Percentiles rank a stretch among this genome's conserved stretches.
phyloP scores from a whole-genome alignment of 2,329 filamentous ascomycete species.

The Venturia asperata region DNA sequence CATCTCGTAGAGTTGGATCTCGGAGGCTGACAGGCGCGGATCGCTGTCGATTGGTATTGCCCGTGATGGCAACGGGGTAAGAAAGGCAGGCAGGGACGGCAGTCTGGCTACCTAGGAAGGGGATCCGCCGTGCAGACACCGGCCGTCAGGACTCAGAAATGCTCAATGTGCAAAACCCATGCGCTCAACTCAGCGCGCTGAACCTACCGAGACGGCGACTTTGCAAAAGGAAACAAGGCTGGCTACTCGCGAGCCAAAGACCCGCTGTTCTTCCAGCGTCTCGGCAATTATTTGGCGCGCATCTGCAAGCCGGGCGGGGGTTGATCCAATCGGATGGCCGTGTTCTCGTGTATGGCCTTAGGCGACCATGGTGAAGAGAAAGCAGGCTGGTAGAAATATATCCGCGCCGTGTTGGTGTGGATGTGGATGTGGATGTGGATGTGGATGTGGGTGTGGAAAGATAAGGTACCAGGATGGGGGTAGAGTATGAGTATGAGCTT shows the following conservation, averaged over 20 bases:
- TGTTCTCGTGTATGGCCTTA: background rate
- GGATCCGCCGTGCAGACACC: background rate
- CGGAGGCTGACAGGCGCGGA: background rate
- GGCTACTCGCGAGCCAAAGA: background rate
- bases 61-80: background rate
- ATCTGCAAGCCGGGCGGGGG: background rate
- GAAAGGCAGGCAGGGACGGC: background rate
- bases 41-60: slow-evolving; percentile 8
- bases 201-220: slow-evolving; percentile 9
- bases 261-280: slow-evolving; percentile 1
- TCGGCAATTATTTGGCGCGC: slow-evolving; percentile 12
- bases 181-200: slow-evolving; percentile 6
- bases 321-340: background rate
- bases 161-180: slow-evolving; percentile 6
- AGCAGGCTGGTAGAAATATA: background rate
- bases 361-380: slow-evolving; percentile 8
- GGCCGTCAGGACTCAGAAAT: background rate
- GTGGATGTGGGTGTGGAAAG: background rate
- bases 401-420: background rate
- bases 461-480: too few species aligned
- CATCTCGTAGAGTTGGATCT: background rate
- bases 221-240: background rate
- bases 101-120: background rate
- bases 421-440: background rate
- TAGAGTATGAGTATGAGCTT: background rate